Evolutionary conservation across 2,329 filamentous ascomycete genomes (phyloP), one percentile per base, ranked within the genome.

Genomic region (Cercospora citrullina): DNA sequence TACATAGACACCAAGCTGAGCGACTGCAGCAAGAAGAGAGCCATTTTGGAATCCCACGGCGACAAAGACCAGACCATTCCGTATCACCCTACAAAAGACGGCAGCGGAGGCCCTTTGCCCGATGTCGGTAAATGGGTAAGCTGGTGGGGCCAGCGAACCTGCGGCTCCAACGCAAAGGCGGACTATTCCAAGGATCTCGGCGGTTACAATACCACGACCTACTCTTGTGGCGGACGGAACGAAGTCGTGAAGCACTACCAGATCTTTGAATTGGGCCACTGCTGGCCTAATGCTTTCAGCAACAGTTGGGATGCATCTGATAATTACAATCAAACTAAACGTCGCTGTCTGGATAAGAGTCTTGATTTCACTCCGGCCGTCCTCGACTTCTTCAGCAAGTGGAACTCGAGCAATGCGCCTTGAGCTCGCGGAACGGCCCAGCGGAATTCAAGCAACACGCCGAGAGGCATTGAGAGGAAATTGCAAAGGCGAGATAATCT

Each of bases 41-140:
- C 80, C 0, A 75, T 84, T 23, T 72, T 84, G 58, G 82, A 84
- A 60, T 78, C 81, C 12, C 83, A 85, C 69, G 83, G 83, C 30
- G 74, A 75, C 39, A 72, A 72, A 16, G 83, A 85, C 68, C 71
- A 69, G 3, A 79, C 77, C 0, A 83, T 84, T 31, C 71, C 75
- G 0, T 84, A 84, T 65, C 81, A 42, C 53, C 68, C 71, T 4
- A 79, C 76, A 21, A 53, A 79, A 4, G 59, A 64, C 66, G 73
- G 74, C 7, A 60, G 69, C 39, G 64, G 74, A 9, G 73, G 75
- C 31, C 72, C 71, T 39, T 45, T 77, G 8, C 76, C 77, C 8
- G 64, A 73, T 36, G 68, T 78, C 16, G 67, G 68, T 5, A 30
- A 74, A 36, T 82, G 77, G 71, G 75, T 81, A 14, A 72, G 78